These are phyloP conservation scores for Rhodotorula sphaerocarpa DNA, from an alignment of 768 basidiomycete genomes.

Conservation along the genomic window DNA sequence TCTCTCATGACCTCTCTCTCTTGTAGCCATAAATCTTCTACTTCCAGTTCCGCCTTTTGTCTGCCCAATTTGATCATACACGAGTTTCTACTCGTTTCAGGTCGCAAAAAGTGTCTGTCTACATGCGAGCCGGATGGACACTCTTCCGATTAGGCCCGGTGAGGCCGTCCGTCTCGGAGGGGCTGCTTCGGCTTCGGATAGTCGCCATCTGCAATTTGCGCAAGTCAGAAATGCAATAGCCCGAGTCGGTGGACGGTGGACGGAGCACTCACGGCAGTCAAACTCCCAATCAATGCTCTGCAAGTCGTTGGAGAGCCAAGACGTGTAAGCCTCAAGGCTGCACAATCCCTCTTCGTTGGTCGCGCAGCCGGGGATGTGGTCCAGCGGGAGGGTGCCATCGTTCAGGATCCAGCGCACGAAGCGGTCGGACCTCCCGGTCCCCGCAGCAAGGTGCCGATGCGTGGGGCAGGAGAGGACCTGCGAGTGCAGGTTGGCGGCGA, in stretches of 20 bases:
- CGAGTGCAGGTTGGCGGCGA: conserved; percentile 64
- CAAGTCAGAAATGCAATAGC: too few species aligned
- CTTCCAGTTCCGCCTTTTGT: too few species aligned
- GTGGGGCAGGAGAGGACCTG: conserved; percentile 57
- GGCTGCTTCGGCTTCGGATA: background rate
- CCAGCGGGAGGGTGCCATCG: conserved; percentile 75
- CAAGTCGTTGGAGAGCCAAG: conserved; percentile 60
- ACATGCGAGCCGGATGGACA: too few species aligned
- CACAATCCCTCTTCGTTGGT: conserved; percentile 69
- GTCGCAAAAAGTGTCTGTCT: too few species aligned
- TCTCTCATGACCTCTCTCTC: background rate
- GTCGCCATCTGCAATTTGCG: background rate
- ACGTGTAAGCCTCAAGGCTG: conserved; percentile 61
- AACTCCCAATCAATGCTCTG: conserved; percentile 61
- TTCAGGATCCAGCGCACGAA: conserved; percentile 80
- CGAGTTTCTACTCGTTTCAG: too few species aligned
- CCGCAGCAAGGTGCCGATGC: background rate
- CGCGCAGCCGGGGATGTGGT: conserved; percentile 65
- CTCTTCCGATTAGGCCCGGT: too few species aligned
- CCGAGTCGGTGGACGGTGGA: too few species aligned
- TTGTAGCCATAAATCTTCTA: too few species aligned
- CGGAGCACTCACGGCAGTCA: conserved; percentile 51
- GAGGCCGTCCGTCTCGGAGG: too few species aligned
- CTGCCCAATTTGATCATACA: background rate
- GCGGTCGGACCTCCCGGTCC: conserved; percentile 26